A percentile compares a stretch with the other conserved stretches of the same genome.
Conservation (phyloP, 2,329 filamentous ascomycete genomes). For the Cadophora sp. region DNA sequence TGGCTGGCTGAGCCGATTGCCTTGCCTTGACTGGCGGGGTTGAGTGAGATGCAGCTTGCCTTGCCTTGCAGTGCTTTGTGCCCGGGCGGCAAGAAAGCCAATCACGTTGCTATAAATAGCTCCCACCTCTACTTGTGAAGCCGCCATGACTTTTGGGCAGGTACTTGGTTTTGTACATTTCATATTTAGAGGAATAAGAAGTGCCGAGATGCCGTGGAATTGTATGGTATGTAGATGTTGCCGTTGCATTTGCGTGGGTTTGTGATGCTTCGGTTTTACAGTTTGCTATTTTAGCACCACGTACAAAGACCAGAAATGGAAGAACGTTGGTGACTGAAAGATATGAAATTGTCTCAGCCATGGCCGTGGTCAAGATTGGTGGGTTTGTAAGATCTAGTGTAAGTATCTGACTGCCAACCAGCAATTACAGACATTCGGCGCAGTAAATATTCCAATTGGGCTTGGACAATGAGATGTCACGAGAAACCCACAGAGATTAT, state of each 20-base stretch:
- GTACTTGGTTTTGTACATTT: not conserved
- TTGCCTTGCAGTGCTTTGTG: not conserved
- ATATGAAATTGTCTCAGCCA: too few species aligned
- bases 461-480: too few species aligned
- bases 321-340: too few species aligned
- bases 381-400: too few species aligned
- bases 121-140: not conserved
- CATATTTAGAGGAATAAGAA: not conserved
- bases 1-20: constrained; percentile 3
- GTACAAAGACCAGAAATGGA: too few species aligned
- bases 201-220: not conserved
- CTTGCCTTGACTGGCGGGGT: constrained; percentile 14
- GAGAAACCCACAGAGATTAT: too few species aligned
- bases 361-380: too few species aligned
- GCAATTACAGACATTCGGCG: too few species aligned
- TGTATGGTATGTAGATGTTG: not conserved
- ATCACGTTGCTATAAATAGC: constrained; percentile 11
- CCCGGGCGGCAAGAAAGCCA: constrained; percentile 20
- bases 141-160: not conserved
- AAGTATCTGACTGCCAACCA: too few species aligned
- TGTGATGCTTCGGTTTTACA: too few species aligned
- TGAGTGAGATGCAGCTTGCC: constrained; percentile 17
- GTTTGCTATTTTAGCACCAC: too few species aligned
- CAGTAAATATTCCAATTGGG: too few species aligned
- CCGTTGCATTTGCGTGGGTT: not conserved